Base-by-base conservation (phyloP, 257 asterid species). In the Nicotiana attenuata region DNA sequence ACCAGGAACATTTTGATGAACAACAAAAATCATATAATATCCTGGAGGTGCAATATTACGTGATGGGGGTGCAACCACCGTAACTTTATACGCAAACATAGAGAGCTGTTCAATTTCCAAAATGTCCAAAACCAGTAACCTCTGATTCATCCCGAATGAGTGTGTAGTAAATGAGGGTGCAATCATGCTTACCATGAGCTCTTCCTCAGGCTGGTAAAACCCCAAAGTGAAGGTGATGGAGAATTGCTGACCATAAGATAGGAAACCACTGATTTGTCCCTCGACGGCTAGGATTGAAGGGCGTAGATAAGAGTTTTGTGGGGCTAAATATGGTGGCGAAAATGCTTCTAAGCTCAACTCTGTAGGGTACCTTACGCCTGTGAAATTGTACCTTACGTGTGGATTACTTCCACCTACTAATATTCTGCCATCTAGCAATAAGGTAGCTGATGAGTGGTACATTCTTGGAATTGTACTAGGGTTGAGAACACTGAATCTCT, bases 351-450 rank as follows among this genome's bases (percentile, higher is more conserved):
- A 13, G 20, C 93, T 91, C 63, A 94, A 81, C 7, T 93, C 95
- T 3, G 97, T 94, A 5, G 97, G 97, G 77, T 87, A 93, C 83
- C 7, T 60, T 9, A 89, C 92, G 63, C 87, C 88, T 0, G 93
- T 86, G 82, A 92, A 92, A 81, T 89, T 88, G 89, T 94, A 94
- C 81, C 50, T 67, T 29, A 83, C 65, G 77, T 94, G 97, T 1
- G 97, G 97, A 41, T 94, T 94, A 76, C 97, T 94, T 28, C 98
- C 98, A 26, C 98, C 98, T 86, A 95, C 98, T 86, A 94, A 35
- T 4, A 94, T 65, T 20, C 93, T 88, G 29, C 97, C 98, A 84
- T 92, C 96, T 83, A 92, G 93, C 87, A 93, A 59, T 15, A 95
- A 15, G 1, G 82, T 84, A 0, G 97, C 91, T 0, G 98, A 50